These are phyloP conservation scores for Candida alai DNA, from an alignment of 805 yeast species.

Conservation along the genomic window DNA sequence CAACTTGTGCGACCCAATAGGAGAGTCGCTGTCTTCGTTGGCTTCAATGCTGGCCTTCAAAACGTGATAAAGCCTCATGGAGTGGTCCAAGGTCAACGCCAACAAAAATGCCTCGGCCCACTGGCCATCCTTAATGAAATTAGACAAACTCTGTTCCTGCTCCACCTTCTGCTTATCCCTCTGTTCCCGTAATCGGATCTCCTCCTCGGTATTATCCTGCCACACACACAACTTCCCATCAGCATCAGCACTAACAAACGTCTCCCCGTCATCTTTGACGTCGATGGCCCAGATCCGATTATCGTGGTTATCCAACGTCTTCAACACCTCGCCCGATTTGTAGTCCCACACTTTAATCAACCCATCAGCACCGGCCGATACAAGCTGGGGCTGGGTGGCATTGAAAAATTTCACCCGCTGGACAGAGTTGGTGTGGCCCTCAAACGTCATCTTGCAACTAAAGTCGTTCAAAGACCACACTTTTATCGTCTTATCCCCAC, in stretches of 20 bases:
- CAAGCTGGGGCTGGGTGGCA: constrained; percentile 55
- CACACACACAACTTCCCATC: constrained; percentile 89
- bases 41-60: constrained; percentile 56
- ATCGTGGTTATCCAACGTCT: constrained; percentile 85
- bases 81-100: constrained; percentile 85
- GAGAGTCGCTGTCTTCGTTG: constrained; percentile 46
- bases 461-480: constrained; percentile 84
- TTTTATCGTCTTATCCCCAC: constrained; percentile 89
- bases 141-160: constrained; percentile 82
- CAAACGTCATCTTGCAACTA: constrained; percentile 76
- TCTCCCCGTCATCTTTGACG: constrained; percentile 58
- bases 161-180: constrained; percentile 60
- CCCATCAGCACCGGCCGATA: constrained; percentile 92
- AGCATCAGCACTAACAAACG: constrained; percentile 85
- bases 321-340: constrained; percentile 66
- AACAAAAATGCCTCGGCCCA: constrained; percentile 88
- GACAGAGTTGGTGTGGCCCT: constrained; percentile 92
- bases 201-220: constrained; percentile 83
- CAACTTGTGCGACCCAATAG: constrained; percentile 54
- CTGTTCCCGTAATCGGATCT: constrained; percentile 48
- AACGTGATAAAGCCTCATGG: constrained; percentile 81
- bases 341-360: constrained; percentile 87
- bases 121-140: constrained; percentile 64
- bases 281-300: constrained; percentile 93
- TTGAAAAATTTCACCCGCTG: constrained; percentile 74